A percentile compares a stretch with the other conserved stretches of the same genome.
phyloP scores from a whole-genome alignment of 192 early-diverging fungal species.

The Bifiguratus adelaidae region DNA sequence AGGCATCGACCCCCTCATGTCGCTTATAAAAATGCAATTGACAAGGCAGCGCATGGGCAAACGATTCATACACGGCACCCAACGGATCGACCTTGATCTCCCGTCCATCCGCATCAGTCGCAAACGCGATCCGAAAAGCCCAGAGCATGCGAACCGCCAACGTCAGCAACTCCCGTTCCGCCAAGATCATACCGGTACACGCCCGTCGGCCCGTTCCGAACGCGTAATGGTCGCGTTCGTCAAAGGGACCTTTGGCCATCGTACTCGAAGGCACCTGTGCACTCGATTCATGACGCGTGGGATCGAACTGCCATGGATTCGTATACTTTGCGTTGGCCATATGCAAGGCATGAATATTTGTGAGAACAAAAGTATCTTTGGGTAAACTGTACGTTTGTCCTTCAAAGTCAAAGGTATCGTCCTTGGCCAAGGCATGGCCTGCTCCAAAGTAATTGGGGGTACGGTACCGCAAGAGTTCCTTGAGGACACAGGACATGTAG shows the following conservation, averaged over 20 bases:
- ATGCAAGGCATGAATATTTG: conserved; percentile 45
- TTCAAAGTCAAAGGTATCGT: conserved; percentile 20
- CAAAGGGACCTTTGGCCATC: too few species aligned
- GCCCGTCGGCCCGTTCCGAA: conserved; percentile 21
- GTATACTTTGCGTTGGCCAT: conserved; percentile 20
- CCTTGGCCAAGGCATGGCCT: conserved; percentile 14
- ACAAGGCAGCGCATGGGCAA: too few species aligned
- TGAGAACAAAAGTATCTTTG: conserved; percentile 31
- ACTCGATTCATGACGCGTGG: conserved; percentile 40
- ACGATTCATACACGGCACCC: too few species aligned
- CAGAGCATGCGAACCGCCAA: conserved; percentile 7
- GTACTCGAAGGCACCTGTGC: too few species aligned
- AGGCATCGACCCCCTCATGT: too few species aligned
- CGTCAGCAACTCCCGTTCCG: conserved; percentile 18
- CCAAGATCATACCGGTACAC: conserved; percentile 24
- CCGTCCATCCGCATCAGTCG: neutral
- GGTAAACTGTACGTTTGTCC: conserved; percentile 37
- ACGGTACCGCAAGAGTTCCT: conserved; percentile 16
- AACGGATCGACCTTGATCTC: too few species aligned
- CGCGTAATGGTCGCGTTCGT: conserved; percentile 14
- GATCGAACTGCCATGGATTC: conserved; percentile 32
- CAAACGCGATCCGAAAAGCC: conserved; percentile 12
- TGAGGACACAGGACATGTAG: conserved; percentile 17
- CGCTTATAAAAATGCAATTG: too few species aligned
- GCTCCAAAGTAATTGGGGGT: too few species aligned